Evolutionary conservation across 1,284 basidiomycete genomes (phyloP), one percentile per base, ranked within the genome.

Genomic region (Rhodotorula glutinis): DNA sequence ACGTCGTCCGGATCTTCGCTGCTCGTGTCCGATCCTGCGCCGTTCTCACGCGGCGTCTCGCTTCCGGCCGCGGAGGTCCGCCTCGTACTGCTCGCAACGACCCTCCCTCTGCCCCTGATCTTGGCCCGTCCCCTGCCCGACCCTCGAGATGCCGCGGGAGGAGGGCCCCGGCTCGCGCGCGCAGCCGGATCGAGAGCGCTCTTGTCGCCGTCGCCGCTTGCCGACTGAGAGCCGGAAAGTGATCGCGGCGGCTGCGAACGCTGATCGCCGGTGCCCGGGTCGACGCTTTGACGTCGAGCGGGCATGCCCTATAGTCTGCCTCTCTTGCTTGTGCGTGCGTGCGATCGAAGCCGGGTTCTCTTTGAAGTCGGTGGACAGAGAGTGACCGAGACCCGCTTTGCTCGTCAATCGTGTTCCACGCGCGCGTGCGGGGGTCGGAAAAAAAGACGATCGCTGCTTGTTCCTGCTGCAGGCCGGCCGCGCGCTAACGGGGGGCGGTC

Each of bases 261-360:
- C 19, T 40, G n/a, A 21, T 40, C 47, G 33, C 9, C 53, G 17
- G 44, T 25, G 41, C 44, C 60, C 19, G 46, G 11, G 33, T 47
- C 60, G 53, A 49, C 52, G 53, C 60, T 55, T 16, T 19, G 17
- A 9, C 60, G 53, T 46, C 53, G 53, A 2, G 30, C 14, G 25
- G 46, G 53, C 44, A 49, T 58, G 46, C 17, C 49, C 25, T 7
- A 27, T n/a, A 33, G 19, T 9, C 29, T 53, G n/a, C n/a, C n/a
- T n/a, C n/a, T n/a, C n/a, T n/a, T n/a, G n/a, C n/a, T n/a, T n/a
- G n/a, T n/a, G n/a, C n/a, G n/a, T n/a, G n/a, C n/a, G n/a, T n/a
- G n/a, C n/a, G n/a, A n/a, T n/a, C n/a, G n/a, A n/a, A n/a, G n/a
- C n/a, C n/a, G n/a, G n/a, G n/a, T n/a, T n/a, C n/a, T n/a, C n/a